A percentile compares a stretch with the other conserved stretches of the same genome.
These are phyloP conservation scores for Balamuthia mandrillaris DNA, from an alignment of 208 protist species.

Conservation along the genomic window DNA sequence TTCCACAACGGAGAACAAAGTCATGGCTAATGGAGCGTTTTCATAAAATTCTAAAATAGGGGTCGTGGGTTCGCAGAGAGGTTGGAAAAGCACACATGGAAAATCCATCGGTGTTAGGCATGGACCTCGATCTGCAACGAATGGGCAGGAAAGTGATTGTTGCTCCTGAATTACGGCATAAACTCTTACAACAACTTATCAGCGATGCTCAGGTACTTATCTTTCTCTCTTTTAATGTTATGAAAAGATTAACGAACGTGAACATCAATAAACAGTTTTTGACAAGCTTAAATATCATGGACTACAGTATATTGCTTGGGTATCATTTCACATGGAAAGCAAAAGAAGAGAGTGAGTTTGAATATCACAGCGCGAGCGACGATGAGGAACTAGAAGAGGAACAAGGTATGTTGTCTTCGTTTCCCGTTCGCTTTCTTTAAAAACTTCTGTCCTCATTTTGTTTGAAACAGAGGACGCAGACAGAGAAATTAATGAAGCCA, in stretches of 20 bases:
- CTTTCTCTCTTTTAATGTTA: neutral
- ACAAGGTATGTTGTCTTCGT: neutral
- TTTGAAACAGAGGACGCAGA: too few species aligned
- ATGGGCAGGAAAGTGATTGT: neutral
- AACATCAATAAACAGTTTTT: neutral
- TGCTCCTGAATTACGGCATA: neutral
- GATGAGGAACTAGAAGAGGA: neutral
- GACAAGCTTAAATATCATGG: slow-evolving; percentile 10
- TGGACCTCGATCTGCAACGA: neutral
- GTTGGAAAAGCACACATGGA: neutral
- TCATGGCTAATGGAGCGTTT: too few species aligned
- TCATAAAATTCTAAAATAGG: neutral
- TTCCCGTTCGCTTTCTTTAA: neutral
- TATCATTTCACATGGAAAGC: neutral
- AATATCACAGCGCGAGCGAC: neutral
- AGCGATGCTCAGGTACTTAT: neutral
- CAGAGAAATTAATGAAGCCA: too few species aligned
- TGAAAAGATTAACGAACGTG: too few species aligned
- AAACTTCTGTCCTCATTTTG: too few species aligned
- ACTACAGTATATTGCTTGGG: slow-evolving; percentile 3
- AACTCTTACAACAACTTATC: neutral
- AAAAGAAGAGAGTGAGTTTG: neutral
- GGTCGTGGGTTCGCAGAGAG: slow-evolving; percentile 10
- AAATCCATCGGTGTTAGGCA: neutral
- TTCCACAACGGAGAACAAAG: too few species aligned